Evolutionary conservation across 1,284 basidiomycete species (phyloP).

Genomic region (Fomitiporia mediterranea): DNA sequence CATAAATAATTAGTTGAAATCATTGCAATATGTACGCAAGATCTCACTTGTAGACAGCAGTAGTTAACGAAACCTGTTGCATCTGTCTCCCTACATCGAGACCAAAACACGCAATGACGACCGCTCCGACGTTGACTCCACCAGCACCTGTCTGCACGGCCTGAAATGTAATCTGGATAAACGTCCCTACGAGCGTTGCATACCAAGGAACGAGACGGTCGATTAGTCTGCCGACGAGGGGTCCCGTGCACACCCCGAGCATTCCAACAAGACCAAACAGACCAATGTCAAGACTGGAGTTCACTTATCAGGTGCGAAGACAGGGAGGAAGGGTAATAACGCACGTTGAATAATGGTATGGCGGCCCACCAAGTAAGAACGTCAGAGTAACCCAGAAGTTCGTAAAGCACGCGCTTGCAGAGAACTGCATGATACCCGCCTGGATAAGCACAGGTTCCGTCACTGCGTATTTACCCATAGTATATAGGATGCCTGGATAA

Average conservation of each 20-base stretch:
- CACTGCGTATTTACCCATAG: constrained; percentile 62
- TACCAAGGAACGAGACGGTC: constrained; percentile 66
- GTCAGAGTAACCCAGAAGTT: constrained; percentile 72
- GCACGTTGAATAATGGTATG: constrained; percentile 63
- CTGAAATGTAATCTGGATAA: constrained; percentile 40
- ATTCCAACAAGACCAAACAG: constrained; percentile 70
- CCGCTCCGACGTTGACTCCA: constrained; percentile 53
- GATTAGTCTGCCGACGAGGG: constrained; percentile 55
- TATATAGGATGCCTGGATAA: constrained; percentile 57
- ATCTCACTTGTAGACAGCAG: constrained; percentile 35
- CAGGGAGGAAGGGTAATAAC: too few species aligned
- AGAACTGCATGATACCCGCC: constrained; percentile 50
- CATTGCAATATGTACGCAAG: not conserved
- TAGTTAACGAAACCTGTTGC: constrained; percentile 35
- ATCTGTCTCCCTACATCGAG: constrained; percentile 44
- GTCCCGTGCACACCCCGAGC: constrained; percentile 58
- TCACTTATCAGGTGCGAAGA: constrained; percentile 27
- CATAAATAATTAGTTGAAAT: not conserved
- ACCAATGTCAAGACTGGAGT: constrained; percentile 58
- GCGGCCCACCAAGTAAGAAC: constrained; percentile 60
- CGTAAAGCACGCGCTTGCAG: constrained; percentile 52
- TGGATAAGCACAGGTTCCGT: constrained; percentile 70
- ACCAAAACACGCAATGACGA: constrained; percentile 42
- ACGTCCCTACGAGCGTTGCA: constrained; percentile 47
- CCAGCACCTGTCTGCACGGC: constrained; percentile 54